These are phyloP conservation scores for Artemisia tridentata DNA, from an alignment of 129 eudicot species.

Conservation along the genomic window DNA sequence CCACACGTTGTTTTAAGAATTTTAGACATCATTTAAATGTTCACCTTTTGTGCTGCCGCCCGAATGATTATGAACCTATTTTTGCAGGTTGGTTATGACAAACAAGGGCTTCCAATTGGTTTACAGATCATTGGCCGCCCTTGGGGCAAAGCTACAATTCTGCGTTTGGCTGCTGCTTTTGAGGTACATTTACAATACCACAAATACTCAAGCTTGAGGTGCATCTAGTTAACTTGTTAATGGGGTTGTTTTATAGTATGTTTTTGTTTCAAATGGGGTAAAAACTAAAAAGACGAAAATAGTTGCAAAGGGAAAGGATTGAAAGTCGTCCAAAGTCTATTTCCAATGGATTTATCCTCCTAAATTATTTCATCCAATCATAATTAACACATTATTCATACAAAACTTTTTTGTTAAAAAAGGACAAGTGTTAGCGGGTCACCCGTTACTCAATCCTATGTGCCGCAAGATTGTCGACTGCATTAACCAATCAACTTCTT, in stretches of 20 bases:
- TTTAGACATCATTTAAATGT: too few species aligned
- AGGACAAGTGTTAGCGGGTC: neutral
- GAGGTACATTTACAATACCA: constrained; percentile 49
- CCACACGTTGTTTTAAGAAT: too few species aligned
- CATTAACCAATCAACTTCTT: neutral
- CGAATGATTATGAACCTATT: neutral
- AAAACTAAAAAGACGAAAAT: neutral
- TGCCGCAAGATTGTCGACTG: neutral
- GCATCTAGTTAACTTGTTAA: neutral
- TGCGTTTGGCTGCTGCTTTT: constrained; percentile 74
- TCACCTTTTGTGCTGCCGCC: too few species aligned
- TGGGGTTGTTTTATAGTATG: neutral
- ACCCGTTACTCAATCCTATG: neutral
- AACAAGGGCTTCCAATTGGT: constrained; percentile 94
- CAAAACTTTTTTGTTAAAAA: neutral
- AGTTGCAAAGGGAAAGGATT: neutral
- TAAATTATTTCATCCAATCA: neutral
- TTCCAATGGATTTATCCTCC: neutral
- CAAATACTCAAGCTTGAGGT: neutral
- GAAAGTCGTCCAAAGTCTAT: neutral
- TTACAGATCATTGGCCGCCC: constrained; percentile 87
- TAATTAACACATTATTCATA: neutral
- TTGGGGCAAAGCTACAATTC: constrained; percentile 82
- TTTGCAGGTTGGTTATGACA: constrained; percentile 82
- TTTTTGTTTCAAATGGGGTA: neutral